These are phyloP conservation scores for Ilyonectria sp. DNA, from an alignment of 2,329 filamentous ascomycete genomes.

Conservation along the genomic window DNA sequence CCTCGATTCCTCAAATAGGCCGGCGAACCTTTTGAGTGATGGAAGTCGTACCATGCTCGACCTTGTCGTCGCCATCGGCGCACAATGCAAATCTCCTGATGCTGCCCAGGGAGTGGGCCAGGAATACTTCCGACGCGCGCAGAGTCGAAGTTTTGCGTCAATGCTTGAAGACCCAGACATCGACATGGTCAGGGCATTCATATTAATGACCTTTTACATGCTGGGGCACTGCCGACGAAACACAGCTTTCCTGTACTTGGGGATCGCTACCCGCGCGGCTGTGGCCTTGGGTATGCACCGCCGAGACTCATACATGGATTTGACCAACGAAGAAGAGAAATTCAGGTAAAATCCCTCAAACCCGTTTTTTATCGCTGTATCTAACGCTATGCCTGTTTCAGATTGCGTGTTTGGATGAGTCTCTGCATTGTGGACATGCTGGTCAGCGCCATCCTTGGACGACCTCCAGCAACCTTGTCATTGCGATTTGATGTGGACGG, in stretches of 20 bases:
- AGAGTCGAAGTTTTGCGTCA: conserved; percentile 37
- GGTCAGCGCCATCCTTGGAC: conserved; percentile 56
- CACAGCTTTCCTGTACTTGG: conserved; percentile 75
- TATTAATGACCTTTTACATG: conserved; percentile 81
- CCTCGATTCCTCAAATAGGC: conserved; percentile 34
- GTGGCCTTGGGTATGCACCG: conserved; percentile 70
- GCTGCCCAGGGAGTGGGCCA: conserved; percentile 45
- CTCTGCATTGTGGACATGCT: conserved; percentile 57
- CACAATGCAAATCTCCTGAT: conserved; percentile 41
- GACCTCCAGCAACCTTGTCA: conserved; percentile 53
- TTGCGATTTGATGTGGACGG: conserved; percentile 25
- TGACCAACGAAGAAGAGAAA: conserved; percentile 34
- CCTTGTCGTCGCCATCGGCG: conserved; percentile 45
- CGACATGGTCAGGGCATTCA: conserved; percentile 44
- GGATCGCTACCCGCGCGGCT: conserved; percentile 71
- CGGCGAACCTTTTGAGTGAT: background rate
- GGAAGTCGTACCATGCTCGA: conserved; percentile 30
- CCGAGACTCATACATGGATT: conserved; percentile 41
- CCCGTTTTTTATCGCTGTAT: background rate
- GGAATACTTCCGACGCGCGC: conserved; percentile 62
- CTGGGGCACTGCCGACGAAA: conserved; percentile 74
- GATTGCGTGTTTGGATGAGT: conserved; percentile 56
- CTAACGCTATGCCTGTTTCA: conserved; percentile 39
- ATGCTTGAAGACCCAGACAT: conserved; percentile 47
- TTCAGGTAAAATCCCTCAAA: conserved; percentile 32